Percentiles rank a stretch among this genome's conserved stretches.
phyloP scores from a whole-genome alignment of 108 stramenopile species.

The Mayamaea pseudoterrestris region DNA sequence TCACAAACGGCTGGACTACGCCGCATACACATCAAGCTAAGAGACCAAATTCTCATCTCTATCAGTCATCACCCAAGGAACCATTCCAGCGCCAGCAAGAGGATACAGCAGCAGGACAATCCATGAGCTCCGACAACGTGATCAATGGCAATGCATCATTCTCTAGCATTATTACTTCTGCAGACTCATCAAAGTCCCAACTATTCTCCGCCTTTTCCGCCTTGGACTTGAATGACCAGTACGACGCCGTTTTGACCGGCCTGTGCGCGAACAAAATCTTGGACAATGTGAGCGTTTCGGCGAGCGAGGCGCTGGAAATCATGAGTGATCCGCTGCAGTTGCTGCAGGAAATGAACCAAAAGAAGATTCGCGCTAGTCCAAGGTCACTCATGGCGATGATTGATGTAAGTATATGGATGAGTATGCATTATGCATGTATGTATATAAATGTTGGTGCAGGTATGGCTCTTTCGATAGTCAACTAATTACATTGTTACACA shows the following conservation, averaged over 20 bases:
- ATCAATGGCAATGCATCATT: not conserved
- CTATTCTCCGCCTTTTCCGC: constrained; percentile 58
- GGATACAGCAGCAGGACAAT: not conserved
- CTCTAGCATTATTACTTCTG: not conserved
- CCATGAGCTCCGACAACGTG: not conserved
- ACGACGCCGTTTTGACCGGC: constrained; percentile 79
- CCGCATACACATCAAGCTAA: too few species aligned
- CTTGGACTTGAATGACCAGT: constrained; percentile 62
- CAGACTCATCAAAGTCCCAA: constrained; percentile 16
- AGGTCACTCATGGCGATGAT: constrained; percentile 66
- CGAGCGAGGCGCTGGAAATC: constrained; percentile 8
- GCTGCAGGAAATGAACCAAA: constrained; percentile 69
- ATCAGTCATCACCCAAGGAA: too few species aligned
- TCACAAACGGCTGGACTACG: too few species aligned
- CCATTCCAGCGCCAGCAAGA: too few species aligned
- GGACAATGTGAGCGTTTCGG: constrained; percentile 9
- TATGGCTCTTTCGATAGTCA: too few species aligned
- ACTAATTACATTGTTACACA: too few species aligned
- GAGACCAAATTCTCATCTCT: too few species aligned
- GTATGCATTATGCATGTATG: not conserved
- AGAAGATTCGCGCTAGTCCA: constrained; percentile 41
- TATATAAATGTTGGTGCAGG: too few species aligned
- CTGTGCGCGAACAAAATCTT: constrained; percentile 75
- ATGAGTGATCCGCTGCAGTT: constrained; percentile 64
- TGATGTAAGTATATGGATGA: constrained; percentile 45